Base-by-base conservation (phyloP, 2,329 filamentous ascomycete genomes). In the Fusarium penzigii region DNA sequence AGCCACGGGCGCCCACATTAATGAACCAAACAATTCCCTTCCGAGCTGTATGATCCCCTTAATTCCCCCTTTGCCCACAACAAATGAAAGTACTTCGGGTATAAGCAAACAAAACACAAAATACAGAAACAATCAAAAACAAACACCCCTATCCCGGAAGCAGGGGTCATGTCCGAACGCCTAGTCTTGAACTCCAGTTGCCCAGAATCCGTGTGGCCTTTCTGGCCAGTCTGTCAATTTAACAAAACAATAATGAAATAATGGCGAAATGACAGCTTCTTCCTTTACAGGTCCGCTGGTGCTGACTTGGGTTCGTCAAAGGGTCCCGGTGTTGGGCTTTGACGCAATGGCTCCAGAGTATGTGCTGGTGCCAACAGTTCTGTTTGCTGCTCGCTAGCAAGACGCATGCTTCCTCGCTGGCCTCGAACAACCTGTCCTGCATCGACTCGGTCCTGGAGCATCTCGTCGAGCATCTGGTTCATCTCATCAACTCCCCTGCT, bases 391-490 rank as follows among this genome's bases (percentile, higher is more conserved):
- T 77, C 78, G 40, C 67, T 72, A 6, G 79, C 77, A 36, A 88
- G 68, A 44, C 85, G 82, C 46, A 90, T 81, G 65, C 86, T 90
- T 39, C 87, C 88, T 54, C 86, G 78, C 46, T 75, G 75, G 47
- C 86, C 81, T 64, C 88, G 84, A 29, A 90, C 78, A 17, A 90
- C 74, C 49, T 90, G 84, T 17, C 89, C 90, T 47, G 79, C 85
- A 63, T 94, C 89, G 48, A 95, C 88, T 52, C 89, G 85, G 66
- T 93, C 89, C 67, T 92, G 89, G 53, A 97, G 94, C 93, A 97
- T 97, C 73, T 96, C 91, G 65, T 97, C 93, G 25, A 97, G 81
- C 76, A 97, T 92, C 64, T 86, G 85, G 61, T 90, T 96, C 86
- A 97, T 92, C 72, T 96, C 92, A 63, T 96, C 92, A 34, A 94